These are phyloP conservation scores for Boletus vermiculosoides DNA, from an alignment of 768 basidiomycete genomes.

Conservation along the genomic window DNA sequence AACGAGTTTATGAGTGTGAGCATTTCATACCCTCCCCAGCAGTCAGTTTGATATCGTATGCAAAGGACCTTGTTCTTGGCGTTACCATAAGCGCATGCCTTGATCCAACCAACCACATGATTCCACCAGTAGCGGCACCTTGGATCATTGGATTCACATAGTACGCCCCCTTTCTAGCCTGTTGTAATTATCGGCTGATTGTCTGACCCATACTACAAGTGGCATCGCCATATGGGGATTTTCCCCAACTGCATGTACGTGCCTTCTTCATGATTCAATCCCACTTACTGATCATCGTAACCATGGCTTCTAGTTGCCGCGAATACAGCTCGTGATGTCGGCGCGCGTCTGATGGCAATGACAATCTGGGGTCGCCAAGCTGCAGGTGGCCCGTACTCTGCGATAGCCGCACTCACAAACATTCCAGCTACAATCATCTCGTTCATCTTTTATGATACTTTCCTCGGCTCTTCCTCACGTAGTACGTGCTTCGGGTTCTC, in stretches of 20 bases:
- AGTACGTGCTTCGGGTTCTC: slow-evolving; percentile 37
- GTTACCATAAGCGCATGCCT: slow-evolving; percentile 24
- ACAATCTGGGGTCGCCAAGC: slow-evolving; percentile 58
- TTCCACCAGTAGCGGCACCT: slow-evolving; percentile 53
- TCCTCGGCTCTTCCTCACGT: slow-evolving; percentile 58
- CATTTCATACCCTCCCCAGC: not conserved
- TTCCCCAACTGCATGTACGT: slow-evolving; percentile 45
- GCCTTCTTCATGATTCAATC: not conserved
- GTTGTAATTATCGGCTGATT: not conserved
- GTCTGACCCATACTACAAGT: slow-evolving; percentile 32
- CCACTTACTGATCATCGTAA: not conserved
- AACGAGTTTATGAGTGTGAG: slow-evolving; percentile 41
- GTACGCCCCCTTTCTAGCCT: slow-evolving; percentile 36
- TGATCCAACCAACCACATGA: slow-evolving; percentile 55
- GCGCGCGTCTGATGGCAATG: slow-evolving; percentile 57
- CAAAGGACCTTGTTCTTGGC: slow-evolving; percentile 20
- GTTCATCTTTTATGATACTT: slow-evolving; percentile 51
- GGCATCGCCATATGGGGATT: slow-evolving; percentile 61
- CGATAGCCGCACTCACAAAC: slow-evolving; percentile 62
- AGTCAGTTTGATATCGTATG: not conserved
- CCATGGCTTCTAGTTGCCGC: slow-evolving; percentile 44
- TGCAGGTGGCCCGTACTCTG: slow-evolving; percentile 54
- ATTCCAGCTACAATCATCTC: slow-evolving; percentile 62
- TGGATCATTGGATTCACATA: slow-evolving; percentile 59
- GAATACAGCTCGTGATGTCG: slow-evolving; percentile 68